Evolutionary conservation across 192 early-diverging fungal species (phyloP), one percentile per base, ranked within the genome.

Genomic region (Umbelopsis isabellina): DNA sequence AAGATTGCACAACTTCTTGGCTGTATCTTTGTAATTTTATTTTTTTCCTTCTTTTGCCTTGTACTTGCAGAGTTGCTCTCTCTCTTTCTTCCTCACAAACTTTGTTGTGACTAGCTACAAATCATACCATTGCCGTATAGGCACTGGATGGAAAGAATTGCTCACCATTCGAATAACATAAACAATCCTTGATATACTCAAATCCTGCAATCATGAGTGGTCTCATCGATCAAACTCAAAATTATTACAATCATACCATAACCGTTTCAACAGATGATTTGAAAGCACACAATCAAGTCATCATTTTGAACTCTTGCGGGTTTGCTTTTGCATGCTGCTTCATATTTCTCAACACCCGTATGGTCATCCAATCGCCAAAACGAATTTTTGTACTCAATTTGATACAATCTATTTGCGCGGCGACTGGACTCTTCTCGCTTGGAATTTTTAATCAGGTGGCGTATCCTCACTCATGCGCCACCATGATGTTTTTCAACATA

Each of bases 401-500:
- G 13, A 20, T 66, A 1, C 65, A 66, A 66, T 66, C 65, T 33
- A 23, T 66, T 46, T 66, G 65, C 25, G 65, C 65, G 21, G 65
- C 65, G 13, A 66, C 44, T 4, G 65, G 65, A 12, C 65, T 66
- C 18, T 66, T 66, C 46, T 66, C 65, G 12, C 37, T 66, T 8
- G 65, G 65, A 7, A 20, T 66, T 2, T 66, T 25, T 15, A 66
- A 66, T 22, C 65, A 66, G 25, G 65, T 66, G 0, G 65, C 65
- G 5, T 66, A 66, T 48, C 65, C 65, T 66, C 65, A 66, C 45
- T 66, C 65, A 23, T 66, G 65, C 20, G 65, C 65, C 9, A 48
- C 65, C 20, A 66, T 66, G 65, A 66, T 66, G 65, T 66, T 66
- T 22, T 66, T 66, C 65, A 66, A 66, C 20, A 66, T 66, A 3